These are phyloP conservation scores for Fusarium lyarnte DNA, from an alignment of 2,329 filamentous ascomycete genomes.

Conservation along the genomic window DNA sequence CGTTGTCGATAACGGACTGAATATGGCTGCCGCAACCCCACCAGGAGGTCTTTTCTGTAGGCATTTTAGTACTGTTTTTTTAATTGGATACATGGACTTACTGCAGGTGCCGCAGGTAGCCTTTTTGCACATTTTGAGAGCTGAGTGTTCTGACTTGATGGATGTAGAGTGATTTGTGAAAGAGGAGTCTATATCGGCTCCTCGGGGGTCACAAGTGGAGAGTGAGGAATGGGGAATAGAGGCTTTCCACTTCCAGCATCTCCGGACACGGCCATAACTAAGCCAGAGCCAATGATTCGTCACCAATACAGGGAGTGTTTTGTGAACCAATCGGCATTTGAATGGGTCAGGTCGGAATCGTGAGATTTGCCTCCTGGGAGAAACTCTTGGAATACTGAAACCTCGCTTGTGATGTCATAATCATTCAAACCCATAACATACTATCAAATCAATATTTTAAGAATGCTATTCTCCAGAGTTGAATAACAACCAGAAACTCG, in stretches of 20 bases:
- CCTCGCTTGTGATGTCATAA: slow-evolving; percentile 13
- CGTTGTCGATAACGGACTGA: slow-evolving; percentile 66
- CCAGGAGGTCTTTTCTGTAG: slow-evolving; percentile 57
- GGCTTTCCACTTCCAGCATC: slow-evolving; percentile 18
- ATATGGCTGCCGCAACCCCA: slow-evolving; percentile 73
- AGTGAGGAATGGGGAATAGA: slow-evolving; percentile 3
- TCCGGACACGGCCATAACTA: slow-evolving; percentile 21
- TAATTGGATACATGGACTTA: slow-evolving; percentile 52
- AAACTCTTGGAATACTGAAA: not conserved
- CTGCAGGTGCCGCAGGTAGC: slow-evolving; percentile 70
- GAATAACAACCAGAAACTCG: not conserved
- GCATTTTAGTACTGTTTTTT: not conserved
- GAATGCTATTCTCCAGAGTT: no score
- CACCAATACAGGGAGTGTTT: not conserved
- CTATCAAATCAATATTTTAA: not conserved
- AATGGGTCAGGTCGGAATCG: not conserved
- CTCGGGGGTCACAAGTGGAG: slow-evolving; percentile 13
- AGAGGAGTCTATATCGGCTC: not conserved
- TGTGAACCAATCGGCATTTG: not conserved
- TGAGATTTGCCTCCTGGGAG: not conserved
- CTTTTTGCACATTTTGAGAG: slow-evolving; percentile 69
- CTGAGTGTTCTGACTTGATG: not conserved
- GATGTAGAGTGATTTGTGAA: not conserved
- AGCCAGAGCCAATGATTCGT: slow-evolving; percentile 19
- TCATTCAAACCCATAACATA: not conserved